A percentile compares a stretch with the other conserved stretches of the same genome.
Evolutionary conservation across 176 grass and related monocot species (phyloP).

Genomic region (Triticum dicoccoides): DNA sequence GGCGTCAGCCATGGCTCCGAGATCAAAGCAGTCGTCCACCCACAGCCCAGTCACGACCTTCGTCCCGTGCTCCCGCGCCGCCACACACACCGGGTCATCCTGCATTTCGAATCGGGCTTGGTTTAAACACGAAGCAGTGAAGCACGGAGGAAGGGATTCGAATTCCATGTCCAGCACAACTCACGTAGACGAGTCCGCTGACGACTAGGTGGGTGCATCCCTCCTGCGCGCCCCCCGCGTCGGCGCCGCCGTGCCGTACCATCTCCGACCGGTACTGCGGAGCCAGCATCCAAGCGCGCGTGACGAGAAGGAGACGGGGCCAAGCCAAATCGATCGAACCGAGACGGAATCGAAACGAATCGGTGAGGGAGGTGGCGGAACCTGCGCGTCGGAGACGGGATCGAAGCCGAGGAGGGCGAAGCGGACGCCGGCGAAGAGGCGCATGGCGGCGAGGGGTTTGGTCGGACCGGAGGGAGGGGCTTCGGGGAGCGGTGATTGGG

Average conservation of each 20-base stretch:
- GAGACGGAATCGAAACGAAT: neutral
- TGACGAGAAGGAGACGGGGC: neutral
- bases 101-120: neutral
- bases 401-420: conserved; percentile 89
- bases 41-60: conserved; percentile 69
- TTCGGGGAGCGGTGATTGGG: neutral
- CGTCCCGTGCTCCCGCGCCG: conserved; percentile 57
- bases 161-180: neutral
- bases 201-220: conserved; percentile 73
- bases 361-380: neutral
- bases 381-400: conserved; percentile 62
- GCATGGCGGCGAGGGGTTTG: neutral
- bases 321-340: neutral
- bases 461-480: neutral
- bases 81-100: conserved; percentile 71
- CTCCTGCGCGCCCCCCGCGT: conserved; percentile 27
- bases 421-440: conserved; percentile 68
- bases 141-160: neutral
- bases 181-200: conserved; percentile 58
- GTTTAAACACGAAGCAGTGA: neutral
- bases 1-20: conserved; percentile 46
- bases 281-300: neutral
- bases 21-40: conserved; percentile 71
- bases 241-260: conserved; percentile 53
- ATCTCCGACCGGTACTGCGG: conserved; percentile 67